Base-by-base conservation (phyloP, 306 rosid genomes). In the Lotus japonicus region DNA sequence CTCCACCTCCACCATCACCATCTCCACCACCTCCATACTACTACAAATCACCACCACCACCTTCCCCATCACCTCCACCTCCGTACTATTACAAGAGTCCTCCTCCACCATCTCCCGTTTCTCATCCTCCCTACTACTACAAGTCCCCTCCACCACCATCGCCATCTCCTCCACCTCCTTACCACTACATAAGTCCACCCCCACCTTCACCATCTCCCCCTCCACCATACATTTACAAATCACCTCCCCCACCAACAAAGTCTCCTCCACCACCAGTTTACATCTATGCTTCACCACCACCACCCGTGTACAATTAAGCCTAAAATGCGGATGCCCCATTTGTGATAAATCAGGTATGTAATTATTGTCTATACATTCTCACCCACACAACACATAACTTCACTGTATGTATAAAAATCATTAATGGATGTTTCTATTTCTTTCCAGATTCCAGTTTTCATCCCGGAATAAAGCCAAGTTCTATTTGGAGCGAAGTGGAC, bases 251-350 rank as follows among this genome's bases (percentile, higher is more conserved):
- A 68, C 82, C 84, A 0, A 62, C 11, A 45, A 79, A 72, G 59
- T 71, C 81, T 5, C 71, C 76, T 42, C 74, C 90, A 4, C 85
- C 88, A 51, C 88, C 86, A 0, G 78, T 9, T 58, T 86, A 86
- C 82, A 77, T 82, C 52, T 86, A 86, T 58, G 80, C 88, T 68
- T 84, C 88, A 43, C 88, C 88, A 48, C 88, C 88, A 43, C 88
- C 88, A n/a, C 88, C 88, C 1, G 45, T 44, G 6, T 66, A 76
- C 60, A 77, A 78, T 58, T 92, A 84, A 77, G 84, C 31, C 15
- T 21, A 2, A 17, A 21, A 6, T 14, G 52, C 18, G 6, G n/a
- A 52, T n/a, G 23, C 60, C 31, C 72, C 59, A 48, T 18, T 79
- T 17, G n/a, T 74, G 35, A 62, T 64, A 70, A 59, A 78, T 85